Evolutionary conservation across 176 grass and related monocot genomes (phyloP).

Genomic region (Oryza coarctata): DNA sequence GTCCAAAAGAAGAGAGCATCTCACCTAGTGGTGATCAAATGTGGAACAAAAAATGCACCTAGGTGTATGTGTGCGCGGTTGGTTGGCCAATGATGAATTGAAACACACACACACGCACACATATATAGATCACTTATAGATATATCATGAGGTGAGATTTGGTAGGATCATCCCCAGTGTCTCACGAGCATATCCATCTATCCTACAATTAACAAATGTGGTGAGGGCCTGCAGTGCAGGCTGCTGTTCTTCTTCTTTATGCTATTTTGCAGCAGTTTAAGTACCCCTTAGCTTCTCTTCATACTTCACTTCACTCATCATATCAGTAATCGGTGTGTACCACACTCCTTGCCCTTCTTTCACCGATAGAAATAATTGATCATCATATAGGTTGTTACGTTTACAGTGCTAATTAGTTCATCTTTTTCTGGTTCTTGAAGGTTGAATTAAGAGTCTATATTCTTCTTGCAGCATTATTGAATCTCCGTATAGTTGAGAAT

Average conservation of each 20-base stretch:
- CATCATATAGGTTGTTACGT: neutral
- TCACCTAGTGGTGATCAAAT: constrained; percentile 33
- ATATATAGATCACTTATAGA: neutral
- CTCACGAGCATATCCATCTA: constrained; percentile 26
- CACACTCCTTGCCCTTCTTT: neutral
- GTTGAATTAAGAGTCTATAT: neutral
- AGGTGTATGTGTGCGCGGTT: neutral
- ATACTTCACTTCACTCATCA: neutral
- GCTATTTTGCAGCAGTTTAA: neutral
- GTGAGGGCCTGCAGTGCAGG: neutral
- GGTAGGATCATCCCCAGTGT: neutral
- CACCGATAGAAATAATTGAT: neutral
- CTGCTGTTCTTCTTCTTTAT: neutral
- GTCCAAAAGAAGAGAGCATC: constrained; percentile 49
- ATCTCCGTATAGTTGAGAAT: no score
- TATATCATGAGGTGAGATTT: constrained; percentile 25
- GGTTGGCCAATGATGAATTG: constrained; percentile 26
- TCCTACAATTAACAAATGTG: neutral
- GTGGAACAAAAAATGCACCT: constrained; percentile 14
- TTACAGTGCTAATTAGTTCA: neutral
- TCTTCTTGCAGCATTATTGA: neutral
- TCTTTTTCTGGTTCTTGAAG: neutral
- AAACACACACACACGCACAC: neutral
- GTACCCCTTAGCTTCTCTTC: neutral
- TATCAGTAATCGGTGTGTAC: no score